These are phyloP conservation scores for Cochlearia excelsa DNA, from an alignment of 345 rosid species.

Conservation along the genomic window DNA sequence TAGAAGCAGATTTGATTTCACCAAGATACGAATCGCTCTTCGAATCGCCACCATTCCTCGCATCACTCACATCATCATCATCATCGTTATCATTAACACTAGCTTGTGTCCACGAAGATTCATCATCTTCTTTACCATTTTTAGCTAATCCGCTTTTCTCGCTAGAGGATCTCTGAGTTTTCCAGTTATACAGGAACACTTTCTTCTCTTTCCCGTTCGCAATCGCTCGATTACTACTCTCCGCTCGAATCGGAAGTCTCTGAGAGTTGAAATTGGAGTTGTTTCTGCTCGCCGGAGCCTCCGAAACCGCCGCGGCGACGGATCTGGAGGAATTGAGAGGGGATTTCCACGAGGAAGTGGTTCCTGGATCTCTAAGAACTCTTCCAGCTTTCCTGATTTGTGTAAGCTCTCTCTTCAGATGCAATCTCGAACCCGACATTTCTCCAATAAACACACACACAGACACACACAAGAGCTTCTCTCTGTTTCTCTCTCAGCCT, in stretches of 20 bases:
- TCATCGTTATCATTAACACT: constrained; percentile 40
- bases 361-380: constrained; percentile 87
- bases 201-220: constrained; percentile 47
- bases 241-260: constrained; percentile 34
- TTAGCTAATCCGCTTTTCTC: constrained; percentile 46
- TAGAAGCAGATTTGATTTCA: constrained; percentile 46
- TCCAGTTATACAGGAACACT: constrained; percentile 83
- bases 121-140: constrained; percentile 41
- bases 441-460: background rate
- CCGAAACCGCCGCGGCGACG: constrained; percentile 33
- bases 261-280: constrained; percentile 28
- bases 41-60: constrained; percentile 56
- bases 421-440: constrained; percentile 64
- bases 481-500: constrained; percentile 12
- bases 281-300: constrained; percentile 31
- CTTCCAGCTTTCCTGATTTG: constrained; percentile 91
- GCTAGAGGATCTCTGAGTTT: constrained; percentile 55
- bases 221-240: constrained; percentile 23
- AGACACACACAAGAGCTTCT: background rate
- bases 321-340: constrained; percentile 73
- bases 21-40: constrained; percentile 52
- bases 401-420: constrained; percentile 81
- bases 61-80: constrained; percentile 59
- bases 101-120: constrained; percentile 51
- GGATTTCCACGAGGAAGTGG: constrained; percentile 78